Evolutionary conservation across 2,329 filamentous ascomycete species (phyloP).

Genomic region (Claviceps africana): DNA sequence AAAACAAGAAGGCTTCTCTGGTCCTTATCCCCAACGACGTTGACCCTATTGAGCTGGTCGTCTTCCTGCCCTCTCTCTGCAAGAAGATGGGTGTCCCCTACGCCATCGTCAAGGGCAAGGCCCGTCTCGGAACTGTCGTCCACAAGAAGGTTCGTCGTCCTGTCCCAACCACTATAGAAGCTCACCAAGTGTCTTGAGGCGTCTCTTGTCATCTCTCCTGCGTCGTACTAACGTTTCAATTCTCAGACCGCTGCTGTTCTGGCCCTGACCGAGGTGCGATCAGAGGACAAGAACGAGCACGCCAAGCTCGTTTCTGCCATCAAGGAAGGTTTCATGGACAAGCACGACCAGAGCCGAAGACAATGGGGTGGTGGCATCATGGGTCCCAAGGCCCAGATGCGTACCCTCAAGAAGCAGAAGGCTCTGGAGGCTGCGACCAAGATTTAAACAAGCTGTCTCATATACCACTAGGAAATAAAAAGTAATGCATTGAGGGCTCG

Average conservation of each 20-base stretch:
- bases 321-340: conserved; percentile 96
- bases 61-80: conserved; percentile 98
- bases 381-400: conserved; percentile 80
- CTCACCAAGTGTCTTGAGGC: too few relatives aligned
- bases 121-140: conserved; percentile 92
- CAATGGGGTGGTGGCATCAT: conserved; percentile 99
- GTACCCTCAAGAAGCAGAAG: conserved; percentile 78
- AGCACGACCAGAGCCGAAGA: conserved; percentile 80
- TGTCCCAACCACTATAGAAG: too few relatives aligned
- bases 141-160: conserved; percentile 80
- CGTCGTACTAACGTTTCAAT: neutral
- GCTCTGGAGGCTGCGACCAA: conserved; percentile 89
- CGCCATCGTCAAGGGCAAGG: conserved; percentile 99
- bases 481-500: conserved; percentile 24
- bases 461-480: conserved; percentile 17
- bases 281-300: conserved; percentile 96
- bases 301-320: conserved; percentile 90
- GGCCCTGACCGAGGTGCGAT: conserved; percentile 89
- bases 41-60: conserved; percentile 97
- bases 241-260: conserved; percentile 81
- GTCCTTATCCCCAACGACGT: conserved; percentile 99
- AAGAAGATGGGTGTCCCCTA: conserved; percentile 99
- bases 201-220: neutral
- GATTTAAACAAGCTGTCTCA: conserved; percentile 55
- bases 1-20: conserved; percentile 99